Conservation (phyloP, 2,329 filamentous ascomycete species). For the Scytalidium sp. region DNA sequence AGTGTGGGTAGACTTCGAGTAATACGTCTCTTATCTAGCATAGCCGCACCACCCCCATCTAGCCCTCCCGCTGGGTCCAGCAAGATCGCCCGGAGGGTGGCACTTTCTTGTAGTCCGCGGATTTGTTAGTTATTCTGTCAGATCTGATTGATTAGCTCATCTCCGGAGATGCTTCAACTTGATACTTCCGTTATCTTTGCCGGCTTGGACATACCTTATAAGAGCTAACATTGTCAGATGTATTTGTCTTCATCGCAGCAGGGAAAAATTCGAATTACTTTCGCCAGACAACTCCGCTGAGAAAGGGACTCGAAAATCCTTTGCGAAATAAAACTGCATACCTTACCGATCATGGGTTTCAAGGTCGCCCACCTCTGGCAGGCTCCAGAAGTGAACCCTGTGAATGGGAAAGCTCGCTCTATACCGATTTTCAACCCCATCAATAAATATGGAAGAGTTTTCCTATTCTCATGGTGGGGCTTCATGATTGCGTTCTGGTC, state of each 20-base stretch:
- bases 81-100: not conserved
- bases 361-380: constrained; percentile 16
- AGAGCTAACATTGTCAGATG: not conserved
- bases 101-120: not conserved
- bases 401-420: constrained; percentile 76
- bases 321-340: not conserved
- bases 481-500: constrained; percentile 86
- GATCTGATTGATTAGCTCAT: not conserved
- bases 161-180: not conserved
- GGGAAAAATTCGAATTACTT: not conserved
- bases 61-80: not conserved
- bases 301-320: not conserved
- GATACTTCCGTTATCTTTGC: not conserved
- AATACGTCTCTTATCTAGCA: not conserved
- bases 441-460: constrained; percentile 76
- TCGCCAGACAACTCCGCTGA: not conserved
- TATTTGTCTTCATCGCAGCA: not conserved
- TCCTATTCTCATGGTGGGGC: constrained; percentile 82
- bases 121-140: not conserved
- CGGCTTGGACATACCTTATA: not conserved
- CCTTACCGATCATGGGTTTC: constrained; percentile 11
- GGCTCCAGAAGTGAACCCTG: constrained; percentile 74
- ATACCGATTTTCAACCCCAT: constrained; percentile 75
- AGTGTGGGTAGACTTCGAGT: not conserved
- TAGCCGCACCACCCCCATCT: not conserved